Evolutionary conservation across 805 yeast species (phyloP).

Genomic region (Wickerhamiella brachini): DNA sequence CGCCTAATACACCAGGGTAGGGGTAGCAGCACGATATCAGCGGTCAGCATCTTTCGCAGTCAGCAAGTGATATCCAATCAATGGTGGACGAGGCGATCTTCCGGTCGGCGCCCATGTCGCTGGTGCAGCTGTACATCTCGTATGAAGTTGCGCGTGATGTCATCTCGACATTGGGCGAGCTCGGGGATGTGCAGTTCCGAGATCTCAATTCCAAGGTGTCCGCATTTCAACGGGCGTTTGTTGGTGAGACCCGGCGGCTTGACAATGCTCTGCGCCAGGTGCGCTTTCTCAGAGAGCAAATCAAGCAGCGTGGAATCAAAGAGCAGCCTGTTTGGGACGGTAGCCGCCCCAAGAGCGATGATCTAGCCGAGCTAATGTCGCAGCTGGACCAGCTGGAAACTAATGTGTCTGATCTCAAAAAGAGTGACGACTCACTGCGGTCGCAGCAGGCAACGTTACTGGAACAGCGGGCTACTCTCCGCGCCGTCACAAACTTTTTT

Average conservation of each 20-base stretch:
- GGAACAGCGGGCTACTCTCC: slow-evolving; percentile 55
- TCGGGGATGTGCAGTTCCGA: slow-evolving; percentile 76
- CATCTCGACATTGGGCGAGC: slow-evolving; percentile 72
- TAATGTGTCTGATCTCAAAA: slow-evolving; percentile 56
- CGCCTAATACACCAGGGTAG: background rate
- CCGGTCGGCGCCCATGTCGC: slow-evolving; percentile 90
- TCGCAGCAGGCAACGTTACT: slow-evolving; percentile 48
- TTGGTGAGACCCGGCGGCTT: slow-evolving; percentile 66
- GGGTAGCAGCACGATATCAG: background rate
- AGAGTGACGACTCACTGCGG: slow-evolving; percentile 51
- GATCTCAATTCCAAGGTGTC: slow-evolving; percentile 73
- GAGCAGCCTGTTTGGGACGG: slow-evolving; percentile 28
- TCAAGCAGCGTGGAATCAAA: slow-evolving; percentile 21
- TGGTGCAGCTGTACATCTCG: slow-evolving; percentile 82
- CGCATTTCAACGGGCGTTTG: slow-evolving; percentile 82
- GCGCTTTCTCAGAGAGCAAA: slow-evolving; percentile 27
- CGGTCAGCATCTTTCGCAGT: background rate
- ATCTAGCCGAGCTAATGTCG: slow-evolving; percentile 56
- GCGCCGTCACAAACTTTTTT: slow-evolving; percentile 32
- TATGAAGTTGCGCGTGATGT: slow-evolving; percentile 80
- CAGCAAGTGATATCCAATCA: background rate
- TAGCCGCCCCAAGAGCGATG: slow-evolving; percentile 29
- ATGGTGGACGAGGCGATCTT: slow-evolving; percentile 23
- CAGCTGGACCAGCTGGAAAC: slow-evolving; percentile 57
- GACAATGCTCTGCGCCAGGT: slow-evolving; percentile 86